Base-by-base conservation (phyloP, 257 asterid species). In the Solanum stenotomum region DNA sequence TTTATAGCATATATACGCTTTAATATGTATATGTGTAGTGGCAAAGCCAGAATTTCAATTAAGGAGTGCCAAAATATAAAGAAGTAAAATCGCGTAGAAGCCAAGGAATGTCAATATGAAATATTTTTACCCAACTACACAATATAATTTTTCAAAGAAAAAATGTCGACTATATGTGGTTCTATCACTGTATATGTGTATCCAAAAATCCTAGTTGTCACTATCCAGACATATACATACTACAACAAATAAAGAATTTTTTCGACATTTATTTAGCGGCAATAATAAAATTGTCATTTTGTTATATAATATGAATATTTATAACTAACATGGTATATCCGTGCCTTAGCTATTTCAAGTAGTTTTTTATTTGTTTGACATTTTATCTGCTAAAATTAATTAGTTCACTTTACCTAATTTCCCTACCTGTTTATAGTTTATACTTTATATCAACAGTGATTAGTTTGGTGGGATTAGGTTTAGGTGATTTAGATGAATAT, bases 391-490 rank as follows among this genome's bases (percentile, higher is more conserved):
- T 33, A 37, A 68, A 84, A 4, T 42, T 59, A 33, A 35, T 61
- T 34, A 40, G 61, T 40, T n/a, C 84, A 1, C 61, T 40, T 70
- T 34, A 61, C 75, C 75, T 59, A 71, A 71, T 71, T 29, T 68
- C 34, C 77, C 34, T 23, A 68, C 59, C 76, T 63, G 15, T 22
- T 84, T 84, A 84, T 63, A 42, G 76, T n/a, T 85, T 38, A 37
- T 85, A 35, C 61, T 63, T 85, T 34, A 37, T 37, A 37, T 63
- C 59, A 63, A 85, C 4, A 42, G 78, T 42, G 76, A 85, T 85
- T 65, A 63, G 78, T 35, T 85, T 38, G 87, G 49, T 78, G 37
- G 78, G 87, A 85, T 85, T 63, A 85, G 87, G 61, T 85, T 20
- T 35, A 29, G 31, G 31, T 85, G 37, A 68, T 29, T 56, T 29